Evolutionary conservation across 176 grass and related monocot species (phyloP), one percentile per base, ranked within the genome.

Genomic region (Neostapfia colusana): DNA sequence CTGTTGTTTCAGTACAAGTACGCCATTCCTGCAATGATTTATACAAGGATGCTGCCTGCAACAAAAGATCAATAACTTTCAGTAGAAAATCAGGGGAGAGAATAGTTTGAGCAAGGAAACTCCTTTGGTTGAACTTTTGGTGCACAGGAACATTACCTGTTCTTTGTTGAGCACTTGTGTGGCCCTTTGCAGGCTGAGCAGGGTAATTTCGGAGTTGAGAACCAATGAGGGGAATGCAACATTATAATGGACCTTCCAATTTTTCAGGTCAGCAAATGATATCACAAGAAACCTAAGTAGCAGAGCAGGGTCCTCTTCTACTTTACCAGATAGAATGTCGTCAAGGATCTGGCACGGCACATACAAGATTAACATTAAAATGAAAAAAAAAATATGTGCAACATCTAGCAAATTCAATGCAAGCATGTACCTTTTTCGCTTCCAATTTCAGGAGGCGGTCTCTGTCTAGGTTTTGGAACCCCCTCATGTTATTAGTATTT

Each of bases 221-320:
- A 94, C 70, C 53, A 97, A 84, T 13, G 95, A 88, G 11, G 95
- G 91, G 63, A 98, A 98, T 27, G 87, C 89, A 51, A 93, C 63
- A 79, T 88, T 82, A 69, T 92, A 89, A 80, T 86, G 75, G 44
- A 94, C 74, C 45, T 84, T 90, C 95, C 95, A 98, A 72, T 94
- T 98, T 70, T 98, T 98, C 63, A 98, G 78, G 82, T 98, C 95
- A n/a, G 87, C 89, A 86, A 83, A 98, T 40, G 95, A 98, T 85
- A 86, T 98, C 67, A 92, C 43, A 90, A 94, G 76, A 45, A 94
- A 98, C 45, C 91, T 92, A 67, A 87, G 54, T 55, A 94, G 84
- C 39, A 94, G 41, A 48, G 91, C 42, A 38, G 87, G 89, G 69
- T 84, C 49, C 46, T 94, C 91, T 83, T 98, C 95, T 75, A 85